phyloP scores from a whole-genome alignment of 129 eudicot species.

The Helichrysum umbraculigerum region DNA sequence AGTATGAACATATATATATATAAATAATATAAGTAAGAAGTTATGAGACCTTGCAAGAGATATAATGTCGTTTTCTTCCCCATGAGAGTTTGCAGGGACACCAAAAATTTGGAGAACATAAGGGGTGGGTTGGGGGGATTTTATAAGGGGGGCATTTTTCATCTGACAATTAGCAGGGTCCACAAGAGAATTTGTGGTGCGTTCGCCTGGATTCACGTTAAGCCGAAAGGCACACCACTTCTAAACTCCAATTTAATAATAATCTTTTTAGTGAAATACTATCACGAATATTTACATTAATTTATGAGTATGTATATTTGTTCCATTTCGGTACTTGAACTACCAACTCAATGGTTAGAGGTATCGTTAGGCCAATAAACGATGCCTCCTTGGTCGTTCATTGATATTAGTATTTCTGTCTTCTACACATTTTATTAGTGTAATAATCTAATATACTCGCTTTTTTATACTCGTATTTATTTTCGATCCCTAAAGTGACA shows the following conservation, averaged over 20 bases:
- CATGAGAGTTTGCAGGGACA: slow-evolving; percentile 7
- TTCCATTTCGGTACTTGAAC: no score
- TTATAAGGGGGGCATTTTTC: background rate
- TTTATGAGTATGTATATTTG: no score
- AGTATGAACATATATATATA: background rate
- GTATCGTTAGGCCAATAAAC: no score
- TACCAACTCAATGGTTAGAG: no score
- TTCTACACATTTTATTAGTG: no score
- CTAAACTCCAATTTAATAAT: background rate
- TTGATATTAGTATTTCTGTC: no score
- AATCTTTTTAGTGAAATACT: no score
- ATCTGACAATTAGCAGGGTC: background rate
- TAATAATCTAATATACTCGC: no score
- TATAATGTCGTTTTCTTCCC: background rate
- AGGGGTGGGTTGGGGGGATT: background rate
- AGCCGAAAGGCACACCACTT: background rate
- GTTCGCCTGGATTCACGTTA: background rate
- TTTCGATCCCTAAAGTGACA: no score
- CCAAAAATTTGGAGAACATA: background rate
- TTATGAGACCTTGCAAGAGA: background rate
- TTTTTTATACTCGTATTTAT: no score
- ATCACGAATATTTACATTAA: no score
- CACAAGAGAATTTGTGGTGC: background rate
- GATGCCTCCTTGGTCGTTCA: no score
- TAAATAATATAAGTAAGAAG: background rate